A percentile compares a stretch with the other conserved stretches of the same genome.
phyloP scores from a whole-genome alignment of 2,329 filamentous ascomycete species.

The Bertia moriformis region DNA sequence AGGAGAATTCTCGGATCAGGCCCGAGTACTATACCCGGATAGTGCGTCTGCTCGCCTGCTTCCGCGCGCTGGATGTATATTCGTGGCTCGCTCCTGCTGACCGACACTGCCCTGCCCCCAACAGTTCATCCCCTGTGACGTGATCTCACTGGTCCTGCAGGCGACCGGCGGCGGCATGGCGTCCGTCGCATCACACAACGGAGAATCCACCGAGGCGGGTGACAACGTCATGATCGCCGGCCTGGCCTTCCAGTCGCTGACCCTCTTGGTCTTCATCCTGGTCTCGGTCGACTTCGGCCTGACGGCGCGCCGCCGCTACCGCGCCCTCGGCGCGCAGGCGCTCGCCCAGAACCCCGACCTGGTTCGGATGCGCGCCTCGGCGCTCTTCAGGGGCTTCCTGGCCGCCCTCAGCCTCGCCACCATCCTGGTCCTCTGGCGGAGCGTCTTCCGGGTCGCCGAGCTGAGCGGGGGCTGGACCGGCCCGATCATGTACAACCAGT shows the following conservation, averaged over 20 bases:
- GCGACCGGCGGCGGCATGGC: conserved; percentile 42
- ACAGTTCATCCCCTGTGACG: conserved; percentile 48
- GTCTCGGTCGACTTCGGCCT: conserved; percentile 33
- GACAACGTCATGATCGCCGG: conserved; percentile 53
- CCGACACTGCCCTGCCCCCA: background rate
- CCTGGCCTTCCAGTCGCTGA: conserved; percentile 43
- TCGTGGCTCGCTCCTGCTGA: too few species aligned
- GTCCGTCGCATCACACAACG: conserved; percentile 21
- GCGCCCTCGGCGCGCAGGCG: conserved; percentile 14
- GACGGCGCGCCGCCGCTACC: conserved; percentile 20
- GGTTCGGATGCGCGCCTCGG: conserved; percentile 20
- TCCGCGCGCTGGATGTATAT: background rate
- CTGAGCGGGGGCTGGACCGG: conserved; percentile 49
- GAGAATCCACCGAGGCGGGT: conserved; percentile 22
- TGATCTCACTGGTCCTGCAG: conserved; percentile 45
- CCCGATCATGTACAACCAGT: conserved; percentile 36
- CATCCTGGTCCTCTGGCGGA: conserved; percentile 48
- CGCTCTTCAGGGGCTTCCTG: conserved; percentile 36
- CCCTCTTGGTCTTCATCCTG: conserved; percentile 35
- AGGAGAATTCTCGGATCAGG: conserved; percentile 29
- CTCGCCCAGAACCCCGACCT: conserved; percentile 22
- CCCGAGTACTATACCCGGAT: conserved; percentile 32
- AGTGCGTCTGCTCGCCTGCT: conserved; percentile 20
- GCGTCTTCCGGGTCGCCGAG: conserved; percentile 52
- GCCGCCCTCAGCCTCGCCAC: conserved; percentile 39